Percentiles rank a stretch among this genome's conserved stretches.
These are phyloP conservation scores for Paragyromitra xinjiangensis DNA, from an alignment of 495 filamentous ascomycete genomes.

Conservation along the genomic window DNA sequence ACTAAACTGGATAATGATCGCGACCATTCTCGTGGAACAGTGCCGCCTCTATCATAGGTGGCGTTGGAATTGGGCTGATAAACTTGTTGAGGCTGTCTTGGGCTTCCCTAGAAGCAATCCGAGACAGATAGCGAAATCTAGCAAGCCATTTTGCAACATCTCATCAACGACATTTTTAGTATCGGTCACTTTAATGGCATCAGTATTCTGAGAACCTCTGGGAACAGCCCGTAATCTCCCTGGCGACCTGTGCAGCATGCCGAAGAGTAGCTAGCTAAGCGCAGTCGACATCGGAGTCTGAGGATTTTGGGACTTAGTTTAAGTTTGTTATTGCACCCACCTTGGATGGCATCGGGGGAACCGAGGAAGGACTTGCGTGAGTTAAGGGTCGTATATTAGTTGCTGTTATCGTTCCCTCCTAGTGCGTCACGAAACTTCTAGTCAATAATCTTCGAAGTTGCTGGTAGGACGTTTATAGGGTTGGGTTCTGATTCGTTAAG, in stretches of 20 bases:
- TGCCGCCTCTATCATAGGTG: too few relatives aligned
- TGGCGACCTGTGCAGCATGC: slow-evolving; percentile 21
- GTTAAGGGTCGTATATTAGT: slow-evolving; percentile 1
- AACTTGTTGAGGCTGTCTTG: slow-evolving; percentile 25
- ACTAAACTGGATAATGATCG: not conserved
- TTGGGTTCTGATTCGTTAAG: not conserved
- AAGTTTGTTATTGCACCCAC: not conserved
- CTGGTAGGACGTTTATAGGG: not conserved
- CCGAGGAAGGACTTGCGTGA: slow-evolving; percentile 25
- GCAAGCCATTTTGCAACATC: slow-evolving; percentile 26
- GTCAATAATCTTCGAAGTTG: too few relatives aligned
- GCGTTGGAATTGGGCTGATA: not conserved
- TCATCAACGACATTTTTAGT: slow-evolving; percentile 20
- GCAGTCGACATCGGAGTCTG: slow-evolving; percentile 12
- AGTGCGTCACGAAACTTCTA: too few relatives aligned
- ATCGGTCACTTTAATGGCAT: slow-evolving; percentile 7
- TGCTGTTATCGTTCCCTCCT: too few relatives aligned
- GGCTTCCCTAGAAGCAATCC: not conserved
- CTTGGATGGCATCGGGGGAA: not conserved
- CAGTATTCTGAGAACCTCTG: slow-evolving; percentile 9
- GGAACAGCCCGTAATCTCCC: slow-evolving; percentile 16
- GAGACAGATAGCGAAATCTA: slow-evolving; percentile 19
- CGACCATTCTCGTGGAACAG: not conserved
- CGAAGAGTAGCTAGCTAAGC: slow-evolving; percentile 11
- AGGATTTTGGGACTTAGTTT: slow-evolving; percentile 9